These are phyloP conservation scores for Dactylonectria macrodidyma DNA, from an alignment of 2,329 filamentous ascomycete species.

Conservation along the genomic window DNA sequence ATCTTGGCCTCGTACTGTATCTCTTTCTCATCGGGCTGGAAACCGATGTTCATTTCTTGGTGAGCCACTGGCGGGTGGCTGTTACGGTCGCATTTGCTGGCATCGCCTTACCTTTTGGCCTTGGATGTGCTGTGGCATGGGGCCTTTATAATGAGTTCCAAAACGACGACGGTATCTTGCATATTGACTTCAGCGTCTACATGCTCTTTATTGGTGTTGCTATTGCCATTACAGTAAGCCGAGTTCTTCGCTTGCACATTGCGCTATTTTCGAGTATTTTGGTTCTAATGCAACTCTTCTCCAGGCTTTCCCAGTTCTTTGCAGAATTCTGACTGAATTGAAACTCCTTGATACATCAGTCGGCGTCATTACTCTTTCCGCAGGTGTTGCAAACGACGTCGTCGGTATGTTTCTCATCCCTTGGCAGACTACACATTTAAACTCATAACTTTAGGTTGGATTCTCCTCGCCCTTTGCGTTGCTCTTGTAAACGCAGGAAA, in stretches of 20 bases:
- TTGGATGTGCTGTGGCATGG: conserved; percentile 84
- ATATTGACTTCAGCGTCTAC: conserved; percentile 67
- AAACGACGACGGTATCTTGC: conserved; percentile 53
- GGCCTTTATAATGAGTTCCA: conserved; percentile 84
- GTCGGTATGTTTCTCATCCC: conserved; percentile 24
- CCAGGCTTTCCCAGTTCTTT: conserved; percentile 84
- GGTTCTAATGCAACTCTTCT: no score
- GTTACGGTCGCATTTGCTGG: conserved; percentile 81
- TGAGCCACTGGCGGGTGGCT: conserved; percentile 85
- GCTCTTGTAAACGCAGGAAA: conserved; percentile 89
- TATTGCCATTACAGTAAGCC: conserved; percentile 80
- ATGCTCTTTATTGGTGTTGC: conserved; percentile 88
- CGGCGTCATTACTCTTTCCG: conserved; percentile 88
- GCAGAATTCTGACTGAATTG: conserved; percentile 90
- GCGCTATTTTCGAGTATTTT: no score
- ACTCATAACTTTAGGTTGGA: conserved; percentile 67
- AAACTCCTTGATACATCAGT: conserved; percentile 87
- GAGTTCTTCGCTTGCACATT: no score
- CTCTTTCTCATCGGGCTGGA: conserved; percentile 92
- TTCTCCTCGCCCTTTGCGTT: conserved; percentile 93
- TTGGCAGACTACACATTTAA: no score
- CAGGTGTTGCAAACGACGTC: conserved; percentile 91
- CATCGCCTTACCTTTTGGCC: conserved; percentile 85
- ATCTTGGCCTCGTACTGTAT: conserved; percentile 86
- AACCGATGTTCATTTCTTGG: conserved; percentile 72